Percentiles rank a stretch among this genome's conserved stretches.
Conservation (phyloP, 495 filamentous ascomycete genomes). For the Tetracladium setigerum region DNA sequence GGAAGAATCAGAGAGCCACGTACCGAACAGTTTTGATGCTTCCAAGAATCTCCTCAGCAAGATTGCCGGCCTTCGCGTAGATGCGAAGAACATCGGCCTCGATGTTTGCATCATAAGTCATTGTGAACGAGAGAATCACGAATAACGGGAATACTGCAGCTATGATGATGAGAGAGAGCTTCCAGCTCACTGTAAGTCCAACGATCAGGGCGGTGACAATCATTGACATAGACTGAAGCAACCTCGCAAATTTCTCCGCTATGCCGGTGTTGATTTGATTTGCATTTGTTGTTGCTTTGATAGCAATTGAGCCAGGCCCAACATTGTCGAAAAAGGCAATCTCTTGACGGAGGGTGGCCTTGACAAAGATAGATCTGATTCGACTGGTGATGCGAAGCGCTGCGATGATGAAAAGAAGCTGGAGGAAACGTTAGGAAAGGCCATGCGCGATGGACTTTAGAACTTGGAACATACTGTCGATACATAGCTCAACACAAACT, state of each 20-base stretch:
- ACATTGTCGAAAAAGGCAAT: conserved; percentile 50
- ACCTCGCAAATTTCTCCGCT: conserved; percentile 57
- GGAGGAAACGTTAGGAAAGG: conserved; percentile 12
- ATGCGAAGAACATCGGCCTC: conserved; percentile 50
- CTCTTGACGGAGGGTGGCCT: conserved; percentile 49
- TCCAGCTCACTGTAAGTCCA: conserved; percentile 40
- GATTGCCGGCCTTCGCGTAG: conserved; percentile 45
- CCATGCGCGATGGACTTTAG: too few species aligned
- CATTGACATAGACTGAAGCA: conserved; percentile 45
- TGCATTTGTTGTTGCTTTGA: conserved; percentile 48
- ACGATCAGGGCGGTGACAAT: conserved; percentile 56
- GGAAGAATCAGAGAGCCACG: conserved; percentile 29
- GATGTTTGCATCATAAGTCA: conserved; percentile 59
- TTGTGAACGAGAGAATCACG: conserved; percentile 45
- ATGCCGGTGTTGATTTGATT: conserved; percentile 52
- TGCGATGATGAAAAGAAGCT: conserved; percentile 49
- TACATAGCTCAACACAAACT: conserved; percentile 51
- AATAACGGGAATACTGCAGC: conserved; percentile 43
- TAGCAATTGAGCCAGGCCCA: conserved; percentile 50
- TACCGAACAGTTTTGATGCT: conserved; percentile 33
- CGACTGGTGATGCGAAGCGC: conserved; percentile 53
- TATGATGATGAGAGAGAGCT: conserved; percentile 41
- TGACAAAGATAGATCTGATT: conserved; percentile 49
- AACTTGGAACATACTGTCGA: too few species aligned
- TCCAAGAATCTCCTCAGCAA: conserved; percentile 40